Evolutionary conservation across 805 yeast species (phyloP), one percentile per base, ranked within the genome.

Genomic region (Zygosaccharomyces rouxii): DNA sequence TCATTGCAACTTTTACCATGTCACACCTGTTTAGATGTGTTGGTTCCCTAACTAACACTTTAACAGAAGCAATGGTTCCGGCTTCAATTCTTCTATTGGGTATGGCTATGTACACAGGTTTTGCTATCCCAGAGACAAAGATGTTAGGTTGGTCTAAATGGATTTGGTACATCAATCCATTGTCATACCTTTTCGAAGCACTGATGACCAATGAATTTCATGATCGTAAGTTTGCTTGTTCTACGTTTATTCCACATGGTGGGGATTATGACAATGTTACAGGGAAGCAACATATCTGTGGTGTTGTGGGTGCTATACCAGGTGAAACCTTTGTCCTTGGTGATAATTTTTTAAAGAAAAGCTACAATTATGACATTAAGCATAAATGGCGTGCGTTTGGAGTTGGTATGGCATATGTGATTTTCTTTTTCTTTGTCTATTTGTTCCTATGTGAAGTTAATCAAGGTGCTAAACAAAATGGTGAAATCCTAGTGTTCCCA

Each of bases 381-480:
- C 81, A 82, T 62, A 70, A 73, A 59, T 83, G 88, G 87, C 75
- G 86, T 68, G 77, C 81, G 55, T 73, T 70, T 52, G 87, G 90
- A 62, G 83, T 86, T 53, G 64, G 73, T 30, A 44, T 81, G 50
- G 88, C 74, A 1, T 86, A 75, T 60, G 65, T 68, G 22, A 49
- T 82, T 39, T 73, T 80, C 64, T 81, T 84, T 66, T 71, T 83
- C 46, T 58, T 54, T 44, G 70, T 77, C 7, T 83, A 84, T 62
- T 63, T 85, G 50, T 30, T 69, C 3, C 70, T 80, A 48, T 74
- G 80, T 47, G 90, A 85, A 62, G 67, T 59, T 53, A 79, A 80
- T 57, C 76, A 75, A 59, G 80, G 83, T 62, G 79, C 86, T 3
- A 73, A 75, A 71, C 86, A 80, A 65, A 80, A 79, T 67, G 90